These are phyloP conservation scores for Herpotrichia juniperi DNA, from an alignment of 2,329 filamentous ascomycete species.

Conservation along the genomic window DNA sequence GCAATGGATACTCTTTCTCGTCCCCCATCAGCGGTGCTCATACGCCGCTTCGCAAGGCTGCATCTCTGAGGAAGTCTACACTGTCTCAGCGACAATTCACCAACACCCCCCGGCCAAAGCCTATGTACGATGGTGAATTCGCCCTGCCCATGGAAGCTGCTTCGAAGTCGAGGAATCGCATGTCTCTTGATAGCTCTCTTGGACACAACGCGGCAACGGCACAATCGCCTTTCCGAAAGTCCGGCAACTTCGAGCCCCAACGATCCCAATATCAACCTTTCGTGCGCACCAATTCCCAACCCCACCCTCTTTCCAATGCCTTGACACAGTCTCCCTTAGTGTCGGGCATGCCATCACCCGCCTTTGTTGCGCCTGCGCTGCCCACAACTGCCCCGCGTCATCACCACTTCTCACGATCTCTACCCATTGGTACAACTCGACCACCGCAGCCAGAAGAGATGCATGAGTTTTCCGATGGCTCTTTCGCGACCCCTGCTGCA, in stretches of 20 bases:
- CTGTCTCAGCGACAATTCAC: constrained; percentile 78
- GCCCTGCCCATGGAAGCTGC: constrained; percentile 59
- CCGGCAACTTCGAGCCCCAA: constrained; percentile 31
- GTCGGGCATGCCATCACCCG: constrained; percentile 72
- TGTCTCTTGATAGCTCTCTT: constrained; percentile 80
- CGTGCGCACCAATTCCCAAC: constrained; percentile 36
- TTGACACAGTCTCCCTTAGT: constrained; percentile 86
- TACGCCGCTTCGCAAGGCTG: constrained; percentile 56
- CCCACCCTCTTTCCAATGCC: constrained; percentile 85
- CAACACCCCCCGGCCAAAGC: constrained; percentile 44
- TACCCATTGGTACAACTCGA: constrained; percentile 70
- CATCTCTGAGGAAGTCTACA: constrained; percentile 84
- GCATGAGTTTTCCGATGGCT: constrained; percentile 54
- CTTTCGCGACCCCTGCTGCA: constrained; percentile 75
- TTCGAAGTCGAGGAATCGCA: constrained; percentile 69
- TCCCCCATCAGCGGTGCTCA: constrained; percentile 38
- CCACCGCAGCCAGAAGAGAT: constrained; percentile 55
- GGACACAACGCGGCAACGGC: constrained; percentile 69
- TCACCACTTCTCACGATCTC: constrained; percentile 70
- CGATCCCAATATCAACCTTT: constrained; percentile 31
- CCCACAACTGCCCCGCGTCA: constrained; percentile 27
- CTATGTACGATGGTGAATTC: constrained; percentile 54
- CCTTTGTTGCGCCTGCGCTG: constrained; percentile 48
- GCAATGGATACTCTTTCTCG: constrained; percentile 39
- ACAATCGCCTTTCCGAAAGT: constrained; percentile 61